These are phyloP conservation scores for Yamadazyma buinensis DNA, from an alignment of 1,139 yeast genomes.

Conservation along the genomic window DNA sequence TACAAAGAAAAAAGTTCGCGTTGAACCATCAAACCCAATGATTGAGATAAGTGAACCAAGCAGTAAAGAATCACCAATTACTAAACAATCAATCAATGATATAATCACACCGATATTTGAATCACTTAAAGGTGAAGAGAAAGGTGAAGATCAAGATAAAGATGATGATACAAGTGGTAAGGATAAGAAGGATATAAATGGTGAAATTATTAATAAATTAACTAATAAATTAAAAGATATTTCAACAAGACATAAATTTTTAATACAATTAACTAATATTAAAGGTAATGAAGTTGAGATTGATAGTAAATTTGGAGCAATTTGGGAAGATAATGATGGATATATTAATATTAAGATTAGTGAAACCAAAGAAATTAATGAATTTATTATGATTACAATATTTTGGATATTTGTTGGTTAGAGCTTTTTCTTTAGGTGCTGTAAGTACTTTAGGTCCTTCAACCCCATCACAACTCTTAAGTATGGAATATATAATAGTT, in stretches of 20 bases:
- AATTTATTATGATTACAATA: not conserved
- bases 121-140: too few relatives aligned
- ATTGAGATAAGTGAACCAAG: not conserved
- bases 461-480: too few relatives aligned
- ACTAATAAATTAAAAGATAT: conserved; percentile 1
- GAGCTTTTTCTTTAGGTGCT: too few relatives aligned
- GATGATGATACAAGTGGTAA: too few relatives aligned
- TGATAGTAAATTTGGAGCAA: conserved; percentile 5
- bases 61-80: conserved; percentile 3
- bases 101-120: not conserved
- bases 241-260: conserved; percentile 7
- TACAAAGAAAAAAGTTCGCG: too few relatives aligned
- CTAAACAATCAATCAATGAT: not conserved
- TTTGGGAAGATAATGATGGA: conserved; percentile 8
- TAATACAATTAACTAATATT: conserved; percentile 3
- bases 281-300: conserved; percentile 2
- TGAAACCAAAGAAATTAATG: not conserved
- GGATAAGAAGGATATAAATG: not conserved
- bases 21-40: too few relatives aligned
- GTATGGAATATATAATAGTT: too few relatives aligned
- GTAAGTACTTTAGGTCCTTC: too few relatives aligned
- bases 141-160: too few relatives aligned
- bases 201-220: conserved; percentile 2
- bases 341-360: not conserved
- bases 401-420: conserved; percentile 3